Base-by-base conservation (phyloP, 1,139 yeast species). In the Keqinozyma sinolaborantium region DNA sequence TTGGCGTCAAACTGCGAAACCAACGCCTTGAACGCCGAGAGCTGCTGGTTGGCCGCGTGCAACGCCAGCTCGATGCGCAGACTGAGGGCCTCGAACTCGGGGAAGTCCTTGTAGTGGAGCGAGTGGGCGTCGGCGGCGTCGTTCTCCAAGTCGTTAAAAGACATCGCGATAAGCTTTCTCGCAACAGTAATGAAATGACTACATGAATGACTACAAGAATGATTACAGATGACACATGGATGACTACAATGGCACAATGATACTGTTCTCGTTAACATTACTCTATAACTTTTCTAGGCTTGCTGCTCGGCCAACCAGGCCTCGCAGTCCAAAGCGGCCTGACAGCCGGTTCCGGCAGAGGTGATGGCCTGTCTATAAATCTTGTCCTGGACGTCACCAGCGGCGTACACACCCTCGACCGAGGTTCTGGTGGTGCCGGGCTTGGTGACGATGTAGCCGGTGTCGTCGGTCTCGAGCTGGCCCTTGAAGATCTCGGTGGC, bases 321-420 rank as follows among this genome's bases (percentile, higher is more conserved):
- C 69, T 88, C 97, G 53, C 94, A 87, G 55, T 92, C 98, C 44
- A 92, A 75, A 41, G 95, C 99, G 49, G 99, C 99, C 97, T 90
- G 92, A 74, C 98, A 92, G 42, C 99, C 99, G 44, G 96, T 77
- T 56, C 98, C 99, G 20, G 98, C 98, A 56, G 97, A 88, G 31
- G 99, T 92, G 57, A 92, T 87, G 38, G 99, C 99, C 70, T 92
- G 99, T 80, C 98, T 85, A 65, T 90, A 92, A 58, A 77, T 78
- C 64, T 87, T 83, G 62, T 92, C 99, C 65, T 92, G 98, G 32
- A 92, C 98, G 60, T 92, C 99, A 67, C 99, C 98, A 40, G 98
- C 98, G 40, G 99, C 99, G 50, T 83, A 92, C 41, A 92, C 85
- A 58, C 97, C 97, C 53, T 77, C 78, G 41, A 90, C 76, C n/a